Evolutionary conservation across 1,284 basidiomycete genomes (phyloP).

Genomic region (Inonotus obliquus): DNA sequence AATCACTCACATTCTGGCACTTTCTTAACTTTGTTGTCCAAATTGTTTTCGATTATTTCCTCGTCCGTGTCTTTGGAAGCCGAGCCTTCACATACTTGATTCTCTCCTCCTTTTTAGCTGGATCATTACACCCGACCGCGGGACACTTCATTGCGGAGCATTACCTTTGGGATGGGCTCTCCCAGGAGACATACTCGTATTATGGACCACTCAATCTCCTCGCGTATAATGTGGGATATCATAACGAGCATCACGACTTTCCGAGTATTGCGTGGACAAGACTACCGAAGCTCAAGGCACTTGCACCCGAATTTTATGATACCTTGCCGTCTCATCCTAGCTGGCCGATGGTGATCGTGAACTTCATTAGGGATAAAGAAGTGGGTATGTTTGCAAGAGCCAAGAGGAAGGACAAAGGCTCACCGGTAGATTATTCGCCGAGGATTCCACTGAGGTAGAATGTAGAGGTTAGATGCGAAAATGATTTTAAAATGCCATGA

Average conservation of each 20-base stretch:
- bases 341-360: slow-evolving; percentile 93
- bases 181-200: slow-evolving; percentile 96
- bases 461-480: neutral
- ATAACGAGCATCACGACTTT: slow-evolving; percentile 99
- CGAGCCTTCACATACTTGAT: slow-evolving; percentile 81
- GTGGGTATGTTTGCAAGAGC: slow-evolving; percentile 62
- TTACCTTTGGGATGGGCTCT: slow-evolving; percentile 85
- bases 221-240: slow-evolving; percentile 98
- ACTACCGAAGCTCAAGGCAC: slow-evolving; percentile 75
- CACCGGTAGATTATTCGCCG: neutral
- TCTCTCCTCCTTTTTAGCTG: slow-evolving; percentile 90
- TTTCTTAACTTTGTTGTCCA: slow-evolving; percentile 70
- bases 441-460: neutral
- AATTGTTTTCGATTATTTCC: slow-evolving; percentile 66
- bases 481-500: neutral
- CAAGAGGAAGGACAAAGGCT: slow-evolving; percentile 31
- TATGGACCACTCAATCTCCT: slow-evolving; percentile 90
- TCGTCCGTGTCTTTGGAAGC: slow-evolving; percentile 59
- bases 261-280: slow-evolving; percentile 95
- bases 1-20: slow-evolving; percentile 84
- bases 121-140: slow-evolving; percentile 91
- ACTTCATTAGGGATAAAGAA: slow-evolving; percentile 88
- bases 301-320: slow-evolving; percentile 94
- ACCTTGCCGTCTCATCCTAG: slow-evolving; percentile 81
- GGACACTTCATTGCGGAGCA: slow-evolving; percentile 98